These are phyloP conservation scores for Penicillium goetzii DNA, from an alignment of 495 filamentous ascomycete genomes.

Conservation along the genomic window DNA sequence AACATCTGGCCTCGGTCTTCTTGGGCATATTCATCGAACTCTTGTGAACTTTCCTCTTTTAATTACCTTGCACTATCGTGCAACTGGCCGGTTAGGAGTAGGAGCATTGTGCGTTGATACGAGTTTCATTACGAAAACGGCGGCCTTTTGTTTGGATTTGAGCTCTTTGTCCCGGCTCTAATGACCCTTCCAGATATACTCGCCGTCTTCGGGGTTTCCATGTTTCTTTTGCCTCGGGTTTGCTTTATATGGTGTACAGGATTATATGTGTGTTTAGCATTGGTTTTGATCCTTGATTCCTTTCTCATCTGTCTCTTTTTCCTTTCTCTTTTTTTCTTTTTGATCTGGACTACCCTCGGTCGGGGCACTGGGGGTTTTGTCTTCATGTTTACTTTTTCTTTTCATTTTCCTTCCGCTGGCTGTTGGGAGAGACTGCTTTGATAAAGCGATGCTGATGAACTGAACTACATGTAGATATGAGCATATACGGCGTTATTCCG, in stretches of 20 bases:
- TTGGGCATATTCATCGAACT: conserved; percentile 4
- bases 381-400: conserved; percentile 28
- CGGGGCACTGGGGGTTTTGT: conserved; percentile 23
- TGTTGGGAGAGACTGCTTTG: conserved; percentile 41
- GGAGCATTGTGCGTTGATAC: conserved; percentile 32
- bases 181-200: conserved; percentile 29
- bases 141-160: conserved; percentile 28
- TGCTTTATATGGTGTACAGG: conserved; percentile 40
- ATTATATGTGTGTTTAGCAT: conserved; percentile 30
- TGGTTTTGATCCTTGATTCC: background rate
- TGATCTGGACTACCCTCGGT: conserved; percentile 14
- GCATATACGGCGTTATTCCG: conserved; percentile 49
- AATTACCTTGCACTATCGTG: conserved; percentile 32
- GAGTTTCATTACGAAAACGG: conserved; percentile 31
- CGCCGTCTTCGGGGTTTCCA: conserved; percentile 17
- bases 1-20: background rate
- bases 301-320: conserved; percentile 13
- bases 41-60: conserved; percentile 23
- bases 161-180: conserved; percentile 34
- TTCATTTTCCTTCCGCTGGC: conserved; percentile 30
- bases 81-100: conserved; percentile 36
- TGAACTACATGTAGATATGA: conserved; percentile 53
- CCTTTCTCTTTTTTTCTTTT: conserved; percentile 20
- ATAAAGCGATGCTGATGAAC: conserved; percentile 45
- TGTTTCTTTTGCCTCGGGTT: conserved; percentile 21